phyloP scores from a whole-genome alignment of 2,329 filamentous ascomycete species.

The Arachnopeziza araneosa region DNA sequence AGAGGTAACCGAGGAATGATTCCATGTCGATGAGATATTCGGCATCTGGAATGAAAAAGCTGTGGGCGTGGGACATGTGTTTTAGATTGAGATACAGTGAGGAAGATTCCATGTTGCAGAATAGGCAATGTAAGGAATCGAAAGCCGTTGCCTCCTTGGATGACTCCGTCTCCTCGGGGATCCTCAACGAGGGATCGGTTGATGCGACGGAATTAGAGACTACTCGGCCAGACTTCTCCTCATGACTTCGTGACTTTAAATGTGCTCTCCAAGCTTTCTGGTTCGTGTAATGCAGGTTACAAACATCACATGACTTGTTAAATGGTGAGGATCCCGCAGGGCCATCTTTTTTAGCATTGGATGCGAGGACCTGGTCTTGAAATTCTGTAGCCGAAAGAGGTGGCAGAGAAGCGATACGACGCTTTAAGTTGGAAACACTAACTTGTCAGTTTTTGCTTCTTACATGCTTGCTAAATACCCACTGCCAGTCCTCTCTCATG shows the following conservation, averaged over 20 bases:
- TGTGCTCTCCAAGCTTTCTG: conserved; percentile 14
- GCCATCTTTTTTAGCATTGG: neutral
- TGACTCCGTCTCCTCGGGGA: no score
- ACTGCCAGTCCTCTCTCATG: conserved; percentile 16
- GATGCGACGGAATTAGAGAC: neutral
- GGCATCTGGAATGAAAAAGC: conserved; percentile 39
- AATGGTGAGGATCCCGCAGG: conserved; percentile 1
- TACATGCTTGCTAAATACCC: neutral
- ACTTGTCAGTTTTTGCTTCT: neutral
- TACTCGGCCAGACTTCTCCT: neutral
- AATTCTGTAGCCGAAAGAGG: conserved; percentile 12
- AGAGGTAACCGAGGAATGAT: conserved; percentile 42
- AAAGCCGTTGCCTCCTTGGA: conserved; percentile 19
- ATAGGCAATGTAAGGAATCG: conserved; percentile 35
- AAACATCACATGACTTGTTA: conserved; percentile 9
- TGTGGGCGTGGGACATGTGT: conserved; percentile 46
- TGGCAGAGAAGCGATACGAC: conserved; percentile 14
- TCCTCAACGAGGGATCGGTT: neutral
- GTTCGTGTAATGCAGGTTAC: conserved; percentile 9
- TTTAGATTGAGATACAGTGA: conserved; percentile 34
- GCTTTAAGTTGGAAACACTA: conserved; percentile 21
- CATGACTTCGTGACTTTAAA: conserved; percentile 13
- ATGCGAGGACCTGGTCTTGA: conserved; percentile 7
- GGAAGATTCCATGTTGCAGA: conserved; percentile 33
- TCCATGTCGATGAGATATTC: conserved; percentile 41